Conservation (phyloP, 257 asterid genomes). For the Osmanthus fragrans region DNA sequence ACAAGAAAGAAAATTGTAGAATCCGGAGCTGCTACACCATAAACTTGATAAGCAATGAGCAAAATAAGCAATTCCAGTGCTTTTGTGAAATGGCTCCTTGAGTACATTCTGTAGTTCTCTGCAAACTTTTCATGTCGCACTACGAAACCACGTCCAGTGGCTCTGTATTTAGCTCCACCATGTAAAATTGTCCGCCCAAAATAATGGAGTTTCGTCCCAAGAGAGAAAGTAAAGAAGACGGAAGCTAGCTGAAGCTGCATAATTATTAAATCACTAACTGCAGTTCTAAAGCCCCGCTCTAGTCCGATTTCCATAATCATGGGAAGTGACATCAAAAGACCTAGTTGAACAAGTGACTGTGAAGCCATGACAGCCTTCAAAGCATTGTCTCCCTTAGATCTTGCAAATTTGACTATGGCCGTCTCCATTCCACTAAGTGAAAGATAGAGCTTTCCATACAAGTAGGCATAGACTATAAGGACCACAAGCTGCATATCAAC, state of each 20-base stretch:
- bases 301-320: slow-evolving; percentile 99
- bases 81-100: slow-evolving; percentile 90
- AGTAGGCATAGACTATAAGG: slow-evolving; percentile 81
- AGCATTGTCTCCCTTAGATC: slow-evolving; percentile 65
- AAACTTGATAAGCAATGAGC: slow-evolving; percentile 62
- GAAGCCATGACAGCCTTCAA: slow-evolving; percentile 84
- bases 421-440: slow-evolving; percentile 84
- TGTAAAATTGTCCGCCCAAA: slow-evolving; percentile 89
- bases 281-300: slow-evolving; percentile 89
- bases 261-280: slow-evolving; percentile 70
- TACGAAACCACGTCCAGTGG: slow-evolving; percentile 98
- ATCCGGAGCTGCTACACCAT: slow-evolving; percentile 49
- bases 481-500: slow-evolving; percentile 71
- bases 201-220: slow-evolving; percentile 93
- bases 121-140: slow-evolving; percentile 90
- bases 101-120: slow-evolving; percentile 93
- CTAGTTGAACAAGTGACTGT: slow-evolving; percentile 88
- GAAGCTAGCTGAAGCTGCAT: slow-evolving; percentile 95
- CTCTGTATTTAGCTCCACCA: slow-evolving; percentile 95
- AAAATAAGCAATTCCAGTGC: slow-evolving; percentile 73
- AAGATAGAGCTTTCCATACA: slow-evolving; percentile 88
- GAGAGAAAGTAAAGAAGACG: slow-evolving; percentile 92
- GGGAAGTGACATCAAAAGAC: slow-evolving; percentile 83
- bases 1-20: slow-evolving; percentile 33
- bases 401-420: slow-evolving; percentile 65